phyloP scores from a whole-genome alignment of 176 grass and related monocot species.

The Typha latifolia region DNA sequence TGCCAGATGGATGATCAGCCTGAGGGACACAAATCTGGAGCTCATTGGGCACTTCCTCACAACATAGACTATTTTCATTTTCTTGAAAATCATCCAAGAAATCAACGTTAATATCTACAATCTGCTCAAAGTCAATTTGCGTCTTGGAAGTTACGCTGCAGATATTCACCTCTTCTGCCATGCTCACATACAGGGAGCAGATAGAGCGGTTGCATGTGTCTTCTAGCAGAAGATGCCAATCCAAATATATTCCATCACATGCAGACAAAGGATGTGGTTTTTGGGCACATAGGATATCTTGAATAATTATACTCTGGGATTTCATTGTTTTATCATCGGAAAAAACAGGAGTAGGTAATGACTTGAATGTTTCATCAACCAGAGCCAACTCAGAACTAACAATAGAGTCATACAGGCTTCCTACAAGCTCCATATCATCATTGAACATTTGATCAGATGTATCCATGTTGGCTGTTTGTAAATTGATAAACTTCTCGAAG shows the following conservation, averaged over 20 bases:
- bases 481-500: conserved; percentile 49
- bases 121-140: conserved; percentile 30
- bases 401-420: conserved; percentile 54
- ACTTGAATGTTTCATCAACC: conserved; percentile 74
- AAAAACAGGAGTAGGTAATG: conserved; percentile 68
- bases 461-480: conserved; percentile 35
- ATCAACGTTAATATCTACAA: conserved; percentile 30
- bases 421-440: conserved; percentile 37
- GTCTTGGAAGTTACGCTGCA: conserved; percentile 40
- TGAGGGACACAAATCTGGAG: conserved; percentile 17
- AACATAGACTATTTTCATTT: conserved; percentile 24
- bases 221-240: conserved; percentile 81
- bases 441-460: conserved; percentile 45
- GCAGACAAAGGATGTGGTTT: conserved; percentile 55
- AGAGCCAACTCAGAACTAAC: conserved; percentile 70
- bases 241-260: conserved; percentile 81
- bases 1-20: conserved; percentile 25
- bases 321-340: conserved; percentile 51
- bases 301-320: conserved; percentile 18
- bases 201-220: conserved; percentile 52
- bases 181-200: conserved; percentile 47
- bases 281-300: conserved; percentile 42
- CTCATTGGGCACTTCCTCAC: conserved; percentile 23
- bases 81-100: conserved; percentile 50
- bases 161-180: conserved; percentile 48